Evolutionary conservation across 768 basidiomycete species (phyloP).

Genomic region (Amanita brunnescens): DNA sequence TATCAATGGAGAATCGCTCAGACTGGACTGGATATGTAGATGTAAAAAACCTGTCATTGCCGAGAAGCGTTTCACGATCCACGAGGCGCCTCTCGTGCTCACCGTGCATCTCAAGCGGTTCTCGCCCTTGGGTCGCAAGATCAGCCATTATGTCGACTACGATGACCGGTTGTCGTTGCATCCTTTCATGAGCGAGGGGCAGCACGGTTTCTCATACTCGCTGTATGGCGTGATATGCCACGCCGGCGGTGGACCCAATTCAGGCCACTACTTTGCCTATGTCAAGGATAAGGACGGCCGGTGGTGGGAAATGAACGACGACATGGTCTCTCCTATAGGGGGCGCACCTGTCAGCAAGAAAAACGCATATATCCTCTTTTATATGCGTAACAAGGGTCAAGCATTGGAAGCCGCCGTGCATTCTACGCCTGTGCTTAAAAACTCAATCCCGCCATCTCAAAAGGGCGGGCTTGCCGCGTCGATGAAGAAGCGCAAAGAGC

Average conservation of each 20-base stretch:
- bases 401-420: constrained; percentile 56
- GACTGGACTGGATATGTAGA: too few relatives aligned
- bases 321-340: constrained; percentile 42
- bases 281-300: constrained; percentile 59
- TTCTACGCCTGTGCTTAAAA: constrained; percentile 11
- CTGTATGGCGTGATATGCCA: constrained; percentile 92
- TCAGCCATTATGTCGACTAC: constrained; percentile 70
- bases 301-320: constrained; percentile 97
- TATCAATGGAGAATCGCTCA: too few relatives aligned
- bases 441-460: constrained; percentile 16
- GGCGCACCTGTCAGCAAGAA: constrained; percentile 50
- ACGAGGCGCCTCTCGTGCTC: constrained; percentile 80
- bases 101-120: constrained; percentile 96
- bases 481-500: constrained; percentile 39
- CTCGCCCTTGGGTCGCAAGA: constrained; percentile 83
- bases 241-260: constrained; percentile 87
- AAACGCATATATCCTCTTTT: constrained; percentile 92
- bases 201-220: constrained; percentile 71
- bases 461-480: constrained; percentile 37
- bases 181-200: constrained; percentile 76
- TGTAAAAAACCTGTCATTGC: constrained; percentile 90
- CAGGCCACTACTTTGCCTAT: constrained; percentile 90
- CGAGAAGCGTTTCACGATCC: constrained; percentile 82
- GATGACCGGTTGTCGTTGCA: constrained; percentile 64
- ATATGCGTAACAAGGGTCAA: constrained; percentile 75